These are phyloP conservation scores for Mycocalia duriaeana DNA, from an alignment of 1,284 basidiomycete genomes.

Conservation along the genomic window DNA sequence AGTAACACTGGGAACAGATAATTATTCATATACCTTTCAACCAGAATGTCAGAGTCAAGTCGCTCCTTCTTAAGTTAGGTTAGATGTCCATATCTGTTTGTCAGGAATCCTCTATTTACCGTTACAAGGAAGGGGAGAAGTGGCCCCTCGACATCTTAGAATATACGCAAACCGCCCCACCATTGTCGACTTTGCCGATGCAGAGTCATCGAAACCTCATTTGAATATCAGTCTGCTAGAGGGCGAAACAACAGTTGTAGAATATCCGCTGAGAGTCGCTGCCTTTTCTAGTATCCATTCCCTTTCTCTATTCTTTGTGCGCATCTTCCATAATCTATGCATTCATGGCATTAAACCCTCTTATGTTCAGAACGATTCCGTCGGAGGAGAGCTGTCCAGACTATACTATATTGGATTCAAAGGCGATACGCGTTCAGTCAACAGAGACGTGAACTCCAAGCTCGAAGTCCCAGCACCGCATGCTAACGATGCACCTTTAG, in stretches of 20 bases:
- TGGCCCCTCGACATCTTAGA: conserved; percentile 59
- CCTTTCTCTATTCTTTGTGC: conserved; percentile 74
- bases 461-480: conserved; percentile 69
- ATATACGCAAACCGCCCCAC: conserved; percentile 67
- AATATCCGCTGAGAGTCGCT: conserved; percentile 73
- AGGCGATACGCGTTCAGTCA: conserved; percentile 57
- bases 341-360: conserved; percentile 2
- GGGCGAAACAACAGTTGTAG: conserved; percentile 59
- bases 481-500: conserved; percentile 59
- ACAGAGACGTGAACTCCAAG: conserved; percentile 56
- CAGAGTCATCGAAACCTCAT: conserved; percentile 61
- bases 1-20: conserved; percentile 30
- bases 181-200: conserved; percentile 73
- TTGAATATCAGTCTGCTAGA: conserved; percentile 67
- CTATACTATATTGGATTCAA: conserved; percentile 80
- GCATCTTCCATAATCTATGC: conserved; percentile 20
- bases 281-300: conserved; percentile 72
- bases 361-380: conserved; percentile 52
- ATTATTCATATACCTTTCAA: conserved; percentile 79
- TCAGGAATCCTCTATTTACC: conserved; percentile 6
- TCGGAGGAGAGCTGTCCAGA: conserved; percentile 55
- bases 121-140: conserved; percentile 62
- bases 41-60: conserved; percentile 70
- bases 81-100: conserved; percentile 14
- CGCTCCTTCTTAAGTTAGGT: conserved; percentile 73